phyloP scores from a whole-genome alignment of 2,329 filamentous ascomycete species.

The Thielaviopsis euricoi region DNA sequence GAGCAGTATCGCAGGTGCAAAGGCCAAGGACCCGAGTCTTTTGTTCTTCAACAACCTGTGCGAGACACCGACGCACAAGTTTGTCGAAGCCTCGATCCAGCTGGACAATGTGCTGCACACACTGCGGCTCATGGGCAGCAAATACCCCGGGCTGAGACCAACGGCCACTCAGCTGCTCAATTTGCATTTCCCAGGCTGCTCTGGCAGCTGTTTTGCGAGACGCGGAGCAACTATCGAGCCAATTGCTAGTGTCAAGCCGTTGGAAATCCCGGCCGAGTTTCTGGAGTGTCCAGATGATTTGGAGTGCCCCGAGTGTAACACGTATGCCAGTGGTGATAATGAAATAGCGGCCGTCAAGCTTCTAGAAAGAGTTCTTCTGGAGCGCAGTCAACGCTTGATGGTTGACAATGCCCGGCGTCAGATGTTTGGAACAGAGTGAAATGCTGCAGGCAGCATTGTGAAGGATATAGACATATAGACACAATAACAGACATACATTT shows the following conservation, averaged over 20 bases:
- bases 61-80: neutral
- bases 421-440: too few species aligned
- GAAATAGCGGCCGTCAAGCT: too few species aligned
- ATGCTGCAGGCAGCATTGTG: too few species aligned
- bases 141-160: neutral
- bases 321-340: neutral
- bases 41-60: neutral
- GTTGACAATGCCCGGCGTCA: too few species aligned
- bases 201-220: neutral
- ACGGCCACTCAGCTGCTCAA: neutral
- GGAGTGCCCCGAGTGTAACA: neutral
- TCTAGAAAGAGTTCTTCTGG: too few species aligned
- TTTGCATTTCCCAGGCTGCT: neutral
- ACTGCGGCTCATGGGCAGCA: neutral
- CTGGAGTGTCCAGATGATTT: neutral
- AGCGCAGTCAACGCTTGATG: too few species aligned
- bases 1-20: neutral
- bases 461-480: too few species aligned
- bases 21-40: neutral
- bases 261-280: neutral
- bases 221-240: neutral
- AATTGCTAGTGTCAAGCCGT: neutral
- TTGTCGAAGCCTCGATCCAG: neutral
- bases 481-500: neutral
- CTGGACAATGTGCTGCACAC: neutral